Evolutionary conservation across 164 flowering plant species (phyloP), one percentile per base, ranked within the genome.

Genomic region (Brasenia schreberi): DNA sequence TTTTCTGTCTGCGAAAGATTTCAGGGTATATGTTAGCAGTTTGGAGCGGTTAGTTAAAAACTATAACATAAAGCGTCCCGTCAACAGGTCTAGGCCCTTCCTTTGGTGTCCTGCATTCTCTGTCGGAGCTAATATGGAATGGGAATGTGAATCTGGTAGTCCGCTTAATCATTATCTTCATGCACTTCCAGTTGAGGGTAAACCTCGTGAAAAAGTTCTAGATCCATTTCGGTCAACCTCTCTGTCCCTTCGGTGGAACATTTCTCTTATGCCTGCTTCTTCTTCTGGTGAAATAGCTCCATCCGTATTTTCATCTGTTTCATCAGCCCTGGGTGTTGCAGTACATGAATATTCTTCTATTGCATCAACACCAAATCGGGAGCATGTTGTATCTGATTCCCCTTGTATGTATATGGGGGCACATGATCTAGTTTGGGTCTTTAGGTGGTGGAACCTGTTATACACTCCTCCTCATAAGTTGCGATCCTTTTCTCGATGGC

Each of bases 381-480:
- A 81, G 64, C 68, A 78, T 68, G 61, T 19, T 59, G 63, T 75
- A 44, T 59, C 60, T 67, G 75, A 76, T 71, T 75, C 83, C 18
- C 89, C 97, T 65, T 81, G 79, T 7, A 7, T 90, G 66, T 84
- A 81, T 70, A 39, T 90, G 68, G 99, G 94, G 62, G 91, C 94
- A 70, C 97, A 95, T 86, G 97, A 95, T 82, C 75, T 95, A 62
- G 96, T 96, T n/a, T 95, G 99, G 99, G 12, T 92, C 18, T 19
- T 80, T 18, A 95, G 79, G 73, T 92, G 88, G 67, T 92, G 97
- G 96, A 84, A 75, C 75, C 19, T 92, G 84, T 83, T 81, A 67
- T 90, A 88, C 72, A 45, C 67, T 69, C 99, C 99, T 70, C 99
- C 99, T 66, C 85, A 92, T 73, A 95, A 95, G 73, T 74, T 95